phyloP scores from a whole-genome alignment of 331 rosid species.

The Erythrophleum ivorense region DNA sequence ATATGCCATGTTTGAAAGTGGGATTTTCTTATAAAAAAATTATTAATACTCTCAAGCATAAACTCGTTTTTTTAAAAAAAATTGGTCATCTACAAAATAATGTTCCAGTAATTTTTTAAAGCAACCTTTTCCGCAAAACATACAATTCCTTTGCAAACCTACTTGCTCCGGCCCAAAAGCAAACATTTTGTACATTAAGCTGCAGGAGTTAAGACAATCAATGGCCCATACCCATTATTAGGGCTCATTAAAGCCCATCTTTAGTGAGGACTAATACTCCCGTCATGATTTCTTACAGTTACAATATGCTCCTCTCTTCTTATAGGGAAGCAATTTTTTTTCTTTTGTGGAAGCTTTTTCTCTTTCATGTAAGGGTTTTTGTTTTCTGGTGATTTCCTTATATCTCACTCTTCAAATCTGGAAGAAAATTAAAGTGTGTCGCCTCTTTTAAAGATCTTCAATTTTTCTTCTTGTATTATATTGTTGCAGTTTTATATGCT shows the following conservation, averaged over 20 bases:
- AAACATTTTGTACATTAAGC: not conserved
- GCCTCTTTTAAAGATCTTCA: no score
- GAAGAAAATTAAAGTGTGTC: not conserved
- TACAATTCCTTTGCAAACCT: not conserved
- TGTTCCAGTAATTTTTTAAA: no score
- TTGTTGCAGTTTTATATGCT: not conserved
- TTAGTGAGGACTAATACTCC: not conserved
- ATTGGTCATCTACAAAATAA: no score
- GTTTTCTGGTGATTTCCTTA: not conserved
- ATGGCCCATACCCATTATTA: not conserved
- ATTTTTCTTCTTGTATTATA: not conserved
- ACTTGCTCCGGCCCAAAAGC: not conserved
- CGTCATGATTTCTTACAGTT: not conserved
- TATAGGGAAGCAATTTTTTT: not conserved
- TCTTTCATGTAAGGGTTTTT: not conserved
- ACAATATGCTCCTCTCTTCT: not conserved
- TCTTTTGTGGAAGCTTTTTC: not conserved
- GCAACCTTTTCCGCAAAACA: not conserved
- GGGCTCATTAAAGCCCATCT: not conserved
- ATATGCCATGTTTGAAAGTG: no score
- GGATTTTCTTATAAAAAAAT: no score
- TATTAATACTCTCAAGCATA: no score
- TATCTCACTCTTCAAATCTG: not conserved
- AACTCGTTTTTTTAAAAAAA: no score
- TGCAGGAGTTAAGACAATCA: no score